phyloP scores from a whole-genome alignment of 306 rosid genomes.

The peach (Prunus persica) region DNA sequence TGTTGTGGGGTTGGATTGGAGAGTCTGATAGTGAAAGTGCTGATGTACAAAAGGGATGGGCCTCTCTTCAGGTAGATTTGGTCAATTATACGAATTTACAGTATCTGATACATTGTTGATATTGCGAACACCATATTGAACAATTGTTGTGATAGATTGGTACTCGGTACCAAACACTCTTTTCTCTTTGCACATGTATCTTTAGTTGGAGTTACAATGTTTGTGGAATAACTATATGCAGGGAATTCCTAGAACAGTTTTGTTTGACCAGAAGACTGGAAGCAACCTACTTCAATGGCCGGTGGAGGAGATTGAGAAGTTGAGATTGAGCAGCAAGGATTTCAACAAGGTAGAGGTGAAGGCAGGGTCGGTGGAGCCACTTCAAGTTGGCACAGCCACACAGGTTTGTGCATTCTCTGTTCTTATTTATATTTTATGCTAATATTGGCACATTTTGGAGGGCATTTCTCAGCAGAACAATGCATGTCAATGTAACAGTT shows the following conservation, averaged over 20 bases:
- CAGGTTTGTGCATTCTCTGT: constrained; percentile 49
- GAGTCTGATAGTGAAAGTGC: constrained; percentile 83
- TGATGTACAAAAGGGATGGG: constrained; percentile 86
- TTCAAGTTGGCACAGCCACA: constrained; percentile 61
- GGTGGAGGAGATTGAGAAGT: constrained; percentile 59
- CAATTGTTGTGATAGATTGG: background rate
- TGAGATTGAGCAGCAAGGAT: constrained; percentile 49
- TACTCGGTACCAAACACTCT: background rate
- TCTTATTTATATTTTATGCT: background rate
- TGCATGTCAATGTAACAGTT: constrained; percentile 40
- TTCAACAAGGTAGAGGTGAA: constrained; percentile 44
- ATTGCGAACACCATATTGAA: background rate
- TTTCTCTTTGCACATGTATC: background rate
- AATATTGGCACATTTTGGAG: background rate
- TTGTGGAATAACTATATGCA: constrained; percentile 12
- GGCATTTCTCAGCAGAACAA: background rate
- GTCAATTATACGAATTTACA: background rate
- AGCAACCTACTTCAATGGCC: constrained; percentile 85
- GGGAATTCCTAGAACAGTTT: constrained; percentile 80
- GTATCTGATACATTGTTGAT: background rate
- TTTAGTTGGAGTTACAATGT: background rate
- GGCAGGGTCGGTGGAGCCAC: constrained; percentile 62
- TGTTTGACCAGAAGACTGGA: constrained; percentile 62
- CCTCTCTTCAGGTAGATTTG: constrained; percentile 61
- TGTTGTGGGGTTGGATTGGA: constrained; percentile 92